Evolutionary conservation across 768 basidiomycete genomes (phyloP).

Genomic region (Tubosaeta sp.): DNA sequence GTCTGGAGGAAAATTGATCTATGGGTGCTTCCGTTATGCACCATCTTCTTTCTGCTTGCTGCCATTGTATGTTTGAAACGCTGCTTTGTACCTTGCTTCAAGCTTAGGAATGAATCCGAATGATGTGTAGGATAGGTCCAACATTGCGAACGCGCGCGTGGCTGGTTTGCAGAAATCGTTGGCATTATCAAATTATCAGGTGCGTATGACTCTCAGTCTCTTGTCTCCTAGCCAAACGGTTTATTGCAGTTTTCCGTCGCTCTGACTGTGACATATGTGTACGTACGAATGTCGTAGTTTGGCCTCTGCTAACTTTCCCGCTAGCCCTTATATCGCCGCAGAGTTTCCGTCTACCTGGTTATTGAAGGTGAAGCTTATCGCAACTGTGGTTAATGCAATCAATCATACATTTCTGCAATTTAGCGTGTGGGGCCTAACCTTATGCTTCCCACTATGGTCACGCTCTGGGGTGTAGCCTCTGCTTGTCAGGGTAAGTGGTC

Average conservation of each 20-base stretch:
- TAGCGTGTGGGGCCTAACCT: slow-evolving; percentile 48
- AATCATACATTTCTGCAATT: not conserved
- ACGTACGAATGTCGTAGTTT: not conserved
- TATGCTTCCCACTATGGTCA: slow-evolving; percentile 56
- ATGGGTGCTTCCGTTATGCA: slow-evolving; percentile 45
- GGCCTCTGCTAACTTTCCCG: not conserved
- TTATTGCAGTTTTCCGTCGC: slow-evolving; percentile 31
- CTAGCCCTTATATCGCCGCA: slow-evolving; percentile 47
- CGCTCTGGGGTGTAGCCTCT: slow-evolving; percentile 60
- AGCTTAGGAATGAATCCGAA: not conserved
- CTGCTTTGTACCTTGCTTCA: not conserved
- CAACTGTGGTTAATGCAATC: not conserved
- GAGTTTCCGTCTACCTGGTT: slow-evolving; percentile 60
- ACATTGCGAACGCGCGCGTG: slow-evolving; percentile 57
- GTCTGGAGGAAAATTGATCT: slow-evolving; percentile 50
- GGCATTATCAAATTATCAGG: slow-evolving; percentile 28
- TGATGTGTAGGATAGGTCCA: slow-evolving; percentile 33
- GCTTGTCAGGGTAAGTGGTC: slow-evolving; percentile 48
- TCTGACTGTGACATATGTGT: slow-evolving; percentile 30
- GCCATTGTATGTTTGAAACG: slow-evolving; percentile 39
- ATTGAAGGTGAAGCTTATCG: slow-evolving; percentile 37
- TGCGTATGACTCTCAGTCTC: not conserved
- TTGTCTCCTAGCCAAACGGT: not conserved
- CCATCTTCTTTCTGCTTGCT: slow-evolving; percentile 47
- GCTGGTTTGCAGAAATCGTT: slow-evolving; percentile 56